Percentiles rank a stretch among this genome's conserved stretches.
Conservation (phyloP, 192 early-diverging fungal species). For the Diversispora eburnea region DNA sequence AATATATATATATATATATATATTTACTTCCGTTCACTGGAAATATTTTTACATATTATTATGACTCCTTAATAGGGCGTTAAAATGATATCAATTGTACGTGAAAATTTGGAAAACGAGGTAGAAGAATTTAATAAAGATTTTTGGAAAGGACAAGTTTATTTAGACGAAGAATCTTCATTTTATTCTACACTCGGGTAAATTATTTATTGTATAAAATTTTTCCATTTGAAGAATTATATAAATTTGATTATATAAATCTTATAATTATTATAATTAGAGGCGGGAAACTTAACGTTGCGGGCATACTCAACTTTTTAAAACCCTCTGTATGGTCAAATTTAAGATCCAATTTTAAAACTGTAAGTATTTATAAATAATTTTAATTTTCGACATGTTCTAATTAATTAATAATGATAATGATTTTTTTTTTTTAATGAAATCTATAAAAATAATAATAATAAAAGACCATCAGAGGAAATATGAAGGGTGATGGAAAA, state of each 20-base stretch:
- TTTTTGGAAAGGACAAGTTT: conserved; percentile 45
- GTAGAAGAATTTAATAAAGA: conserved; percentile 40
- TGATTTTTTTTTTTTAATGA: background rate
- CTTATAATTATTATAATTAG: conserved; percentile 23
- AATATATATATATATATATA: background rate
- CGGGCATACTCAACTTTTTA: conserved; percentile 32
- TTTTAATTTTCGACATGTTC: background rate
- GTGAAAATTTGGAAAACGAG: conserved; percentile 41
- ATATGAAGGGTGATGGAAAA: conserved; percentile 46
- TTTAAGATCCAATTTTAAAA: background rate
- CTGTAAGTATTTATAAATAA: background rate
- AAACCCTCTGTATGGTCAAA: conserved; percentile 38
- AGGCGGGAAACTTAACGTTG: conserved; percentile 33
- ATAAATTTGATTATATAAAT: too few relatives aligned
- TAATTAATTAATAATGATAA: background rate
- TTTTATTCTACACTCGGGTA: conserved; percentile 47
- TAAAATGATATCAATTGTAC: conserved; percentile 47
- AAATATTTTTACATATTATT: too few relatives aligned
- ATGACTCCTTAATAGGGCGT: conserved; percentile 29
- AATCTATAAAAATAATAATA: conserved; percentile 22
- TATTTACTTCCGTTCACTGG: too few relatives aligned
- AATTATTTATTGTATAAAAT: background rate
- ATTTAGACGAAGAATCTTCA: conserved; percentile 38
- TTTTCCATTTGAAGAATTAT: background rate
- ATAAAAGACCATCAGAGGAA: conserved; percentile 40